Evolutionary conservation across 2,329 filamentous ascomycete species (phyloP).

Genomic region (Penicillium sp.): DNA sequence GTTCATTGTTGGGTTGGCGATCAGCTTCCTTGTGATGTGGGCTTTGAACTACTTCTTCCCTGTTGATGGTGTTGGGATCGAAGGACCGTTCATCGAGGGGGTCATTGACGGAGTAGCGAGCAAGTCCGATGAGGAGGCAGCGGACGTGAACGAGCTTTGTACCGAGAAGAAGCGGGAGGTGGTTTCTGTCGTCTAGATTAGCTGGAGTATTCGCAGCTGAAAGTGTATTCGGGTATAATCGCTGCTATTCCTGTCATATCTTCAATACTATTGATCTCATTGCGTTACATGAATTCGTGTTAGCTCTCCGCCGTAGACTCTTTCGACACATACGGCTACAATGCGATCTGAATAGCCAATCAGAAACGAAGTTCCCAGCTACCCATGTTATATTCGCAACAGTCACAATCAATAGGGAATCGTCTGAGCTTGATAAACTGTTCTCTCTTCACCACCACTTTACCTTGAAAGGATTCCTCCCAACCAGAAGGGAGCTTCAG

Average conservation of each 20-base stretch:
- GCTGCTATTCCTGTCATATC: too few relatives aligned
- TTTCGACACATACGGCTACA: too few relatives aligned
- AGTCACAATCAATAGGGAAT: not conserved
- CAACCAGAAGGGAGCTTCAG: not conserved
- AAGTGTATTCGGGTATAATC: not conserved
- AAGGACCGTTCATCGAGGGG: constrained; percentile 4
- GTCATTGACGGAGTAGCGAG: not conserved
- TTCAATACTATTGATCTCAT: too few relatives aligned
- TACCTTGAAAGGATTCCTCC: not conserved
- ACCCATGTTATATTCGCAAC: not conserved
- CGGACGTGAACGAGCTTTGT: not conserved
- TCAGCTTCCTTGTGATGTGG: constrained; percentile 3
- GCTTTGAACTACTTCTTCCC: constrained; percentile 5
- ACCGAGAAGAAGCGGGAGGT: not conserved
- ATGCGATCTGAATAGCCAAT: too few relatives aligned
- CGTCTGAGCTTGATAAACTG: not conserved
- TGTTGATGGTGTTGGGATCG: not conserved
- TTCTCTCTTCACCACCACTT: not conserved
- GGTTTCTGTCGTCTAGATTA: not conserved
- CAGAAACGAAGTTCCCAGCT: not conserved
- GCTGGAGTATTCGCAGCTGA: not conserved
- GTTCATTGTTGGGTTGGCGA: constrained; percentile 10
- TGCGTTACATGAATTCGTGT: too few relatives aligned
- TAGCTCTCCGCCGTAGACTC: too few relatives aligned
- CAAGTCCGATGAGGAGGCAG: not conserved